Base-by-base conservation (phyloP, 768 basidiomycete genomes). In the Auriscalpium microsporum region DNA sequence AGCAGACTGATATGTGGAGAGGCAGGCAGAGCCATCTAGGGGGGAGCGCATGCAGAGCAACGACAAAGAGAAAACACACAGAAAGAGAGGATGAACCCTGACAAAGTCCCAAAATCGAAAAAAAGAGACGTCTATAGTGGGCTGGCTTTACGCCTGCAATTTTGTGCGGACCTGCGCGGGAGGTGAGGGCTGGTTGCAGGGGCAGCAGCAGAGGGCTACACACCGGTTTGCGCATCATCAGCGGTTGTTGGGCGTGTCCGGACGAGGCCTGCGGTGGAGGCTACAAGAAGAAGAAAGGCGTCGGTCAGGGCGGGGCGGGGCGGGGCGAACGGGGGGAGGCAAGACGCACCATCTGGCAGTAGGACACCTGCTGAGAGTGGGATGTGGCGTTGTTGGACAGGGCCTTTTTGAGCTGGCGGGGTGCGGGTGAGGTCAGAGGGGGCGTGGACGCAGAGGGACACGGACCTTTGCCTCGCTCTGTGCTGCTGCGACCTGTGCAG, bases 401-500 rank as follows among this genome's bases (percentile, higher is more conserved):
- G 48, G 80, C 83, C 62, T 81, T 82, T 73, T 81, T 75, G 21
- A 88, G 78, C 87, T 77, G 60, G 9, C 58, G 77, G 57, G 57
- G 11, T 35, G 53, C 10, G n/a, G 19, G 28, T 17, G 63, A 55
- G 4, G 45, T n/a, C 8, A 35, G 44, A 28, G 17, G 19, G 19
- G 45, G 34, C 1, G 40, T 7, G 37, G 23, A 17, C 11, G 56
- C 42, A 28, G 36, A n/a, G 19, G 28, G n/a, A n/a, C n/a, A 64
- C 71, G 55, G 44, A 87, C 87, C 79, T 89, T 87, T 42, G 84
- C 86, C 69, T 89, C 82, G 62, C 87, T 87, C 68, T 87, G 81
- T 1, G 28, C 28, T 5, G 82, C 80, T 36, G 81, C 80, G 37
- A 80, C 78, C 55, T 80, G 78, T 1, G 82, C 80, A 64, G 84